phyloP scores from a whole-genome alignment of 441 rosid species.

The Syzygium malaccense region DNA sequence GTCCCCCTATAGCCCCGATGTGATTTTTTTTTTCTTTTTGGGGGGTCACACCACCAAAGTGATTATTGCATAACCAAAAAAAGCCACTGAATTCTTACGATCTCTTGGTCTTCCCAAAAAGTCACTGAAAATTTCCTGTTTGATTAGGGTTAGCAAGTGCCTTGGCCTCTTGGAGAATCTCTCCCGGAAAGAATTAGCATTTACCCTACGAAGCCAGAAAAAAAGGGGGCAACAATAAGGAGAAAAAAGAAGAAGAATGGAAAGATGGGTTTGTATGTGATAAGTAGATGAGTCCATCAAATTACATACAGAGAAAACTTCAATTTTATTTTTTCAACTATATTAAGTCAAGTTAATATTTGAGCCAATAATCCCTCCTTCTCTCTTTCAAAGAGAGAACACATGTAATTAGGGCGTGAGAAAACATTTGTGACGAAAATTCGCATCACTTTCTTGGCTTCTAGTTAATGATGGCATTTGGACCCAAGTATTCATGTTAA shows the following conservation, averaged over 20 bases:
- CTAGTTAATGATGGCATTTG: not conserved
- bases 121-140: not conserved
- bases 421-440: accelerated
- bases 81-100: not conserved
- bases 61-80: not conserved
- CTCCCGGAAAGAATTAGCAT: not conserved
- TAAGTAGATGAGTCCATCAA: not conserved
- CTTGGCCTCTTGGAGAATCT: not conserved
- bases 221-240: not conserved
- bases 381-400: not conserved
- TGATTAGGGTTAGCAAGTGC: not conserved
- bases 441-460: not conserved
- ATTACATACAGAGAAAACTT: not conserved
- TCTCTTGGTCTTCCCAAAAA: not conserved
- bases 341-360: not conserved
- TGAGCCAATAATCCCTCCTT: not conserved
- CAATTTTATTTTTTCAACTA: not conserved
- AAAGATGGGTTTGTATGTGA: not conserved
- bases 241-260: not conserved
- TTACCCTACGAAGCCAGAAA: not conserved
- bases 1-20: not conserved
- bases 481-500: not conserved
- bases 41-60: not conserved
- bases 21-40: not conserved
- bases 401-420: not conserved